These are phyloP conservation scores for Chrysoporthe austroafricana DNA, from an alignment of 2,329 filamentous ascomycete species.

Conservation along the genomic window DNA sequence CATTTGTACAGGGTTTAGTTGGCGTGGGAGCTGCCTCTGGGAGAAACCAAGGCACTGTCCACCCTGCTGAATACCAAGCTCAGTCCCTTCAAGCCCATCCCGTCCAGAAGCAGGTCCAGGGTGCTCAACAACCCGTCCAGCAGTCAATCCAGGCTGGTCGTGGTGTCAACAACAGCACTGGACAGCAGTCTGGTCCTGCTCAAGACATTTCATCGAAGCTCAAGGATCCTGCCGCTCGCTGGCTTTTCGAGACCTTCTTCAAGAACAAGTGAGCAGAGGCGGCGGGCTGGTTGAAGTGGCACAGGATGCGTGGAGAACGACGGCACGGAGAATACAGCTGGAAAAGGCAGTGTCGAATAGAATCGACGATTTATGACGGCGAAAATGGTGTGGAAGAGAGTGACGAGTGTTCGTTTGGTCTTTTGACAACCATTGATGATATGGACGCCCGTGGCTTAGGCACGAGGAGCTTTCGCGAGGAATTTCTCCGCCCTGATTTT, in stretches of 20 bases:
- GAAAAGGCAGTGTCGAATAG: neutral
- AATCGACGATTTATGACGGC: neutral
- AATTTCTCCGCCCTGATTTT: neutral
- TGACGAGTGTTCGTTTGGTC: no score
- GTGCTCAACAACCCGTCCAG: neutral
- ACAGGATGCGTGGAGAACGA: neutral
- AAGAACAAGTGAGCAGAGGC: neutral
- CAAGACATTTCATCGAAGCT: neutral
- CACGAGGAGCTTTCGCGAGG: neutral
- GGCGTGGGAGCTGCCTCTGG: neutral
- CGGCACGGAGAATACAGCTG: no score
- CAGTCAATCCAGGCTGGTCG: neutral
- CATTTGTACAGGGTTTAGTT: neutral
- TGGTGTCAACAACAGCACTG: neutral
- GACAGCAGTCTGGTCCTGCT: neutral
- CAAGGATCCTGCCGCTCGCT: neutral
- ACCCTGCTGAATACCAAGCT: neutral
- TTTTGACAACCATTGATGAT: neutral
- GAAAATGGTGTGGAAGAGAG: neutral
- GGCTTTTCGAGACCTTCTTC: slow-evolving; percentile 4
- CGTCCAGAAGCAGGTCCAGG: neutral
- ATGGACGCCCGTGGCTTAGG: neutral
- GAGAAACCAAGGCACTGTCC: neutral
- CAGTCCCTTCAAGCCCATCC: neutral
- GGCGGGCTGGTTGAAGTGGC: neutral